A percentile compares a stretch with the other conserved stretches of the same genome.
These are phyloP conservation scores for Micractinium sp. DNA, from an alignment of 139 green algal genomes.

Conservation along the genomic window DNA sequence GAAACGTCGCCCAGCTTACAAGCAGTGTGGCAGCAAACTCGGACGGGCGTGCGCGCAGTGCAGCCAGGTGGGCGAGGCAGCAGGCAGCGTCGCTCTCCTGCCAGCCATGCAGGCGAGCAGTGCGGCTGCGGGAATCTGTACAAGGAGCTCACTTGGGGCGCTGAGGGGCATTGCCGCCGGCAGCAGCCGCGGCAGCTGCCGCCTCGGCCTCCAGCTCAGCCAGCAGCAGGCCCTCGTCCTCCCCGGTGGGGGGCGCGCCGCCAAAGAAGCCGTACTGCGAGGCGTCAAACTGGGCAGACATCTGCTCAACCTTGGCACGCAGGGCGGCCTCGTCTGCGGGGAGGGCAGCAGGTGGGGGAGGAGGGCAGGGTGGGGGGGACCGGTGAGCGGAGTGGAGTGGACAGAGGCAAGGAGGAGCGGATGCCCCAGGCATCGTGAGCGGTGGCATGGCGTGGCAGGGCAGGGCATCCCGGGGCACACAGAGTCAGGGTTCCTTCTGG, in stretches of 20 bases:
- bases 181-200: background rate
- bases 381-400: background rate
- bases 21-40: background rate
- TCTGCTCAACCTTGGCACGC: constrained; percentile 23
- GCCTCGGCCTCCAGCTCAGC: constrained; percentile 13
- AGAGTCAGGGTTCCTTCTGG: too few species aligned
- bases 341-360: background rate
- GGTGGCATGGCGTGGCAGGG: background rate
- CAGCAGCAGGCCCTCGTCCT: constrained; percentile 18
- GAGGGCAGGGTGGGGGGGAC: background rate
- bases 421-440: too few species aligned
- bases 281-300: constrained; percentile 42
- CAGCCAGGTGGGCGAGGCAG: background rate
- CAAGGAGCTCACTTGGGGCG: background rate
- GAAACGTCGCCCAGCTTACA: too few species aligned
- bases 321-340: constrained; percentile 37
- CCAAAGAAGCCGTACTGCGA: constrained; percentile 53
- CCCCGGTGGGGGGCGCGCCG: background rate
- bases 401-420: background rate
- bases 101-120: background rate
- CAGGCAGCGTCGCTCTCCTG: background rate
- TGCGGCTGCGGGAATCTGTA: background rate
- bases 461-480: background rate
- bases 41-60: too few species aligned
- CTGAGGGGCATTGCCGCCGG: background rate